Base-by-base conservation (phyloP, 139 green algal species). In the Chlorella sp. region DNA sequence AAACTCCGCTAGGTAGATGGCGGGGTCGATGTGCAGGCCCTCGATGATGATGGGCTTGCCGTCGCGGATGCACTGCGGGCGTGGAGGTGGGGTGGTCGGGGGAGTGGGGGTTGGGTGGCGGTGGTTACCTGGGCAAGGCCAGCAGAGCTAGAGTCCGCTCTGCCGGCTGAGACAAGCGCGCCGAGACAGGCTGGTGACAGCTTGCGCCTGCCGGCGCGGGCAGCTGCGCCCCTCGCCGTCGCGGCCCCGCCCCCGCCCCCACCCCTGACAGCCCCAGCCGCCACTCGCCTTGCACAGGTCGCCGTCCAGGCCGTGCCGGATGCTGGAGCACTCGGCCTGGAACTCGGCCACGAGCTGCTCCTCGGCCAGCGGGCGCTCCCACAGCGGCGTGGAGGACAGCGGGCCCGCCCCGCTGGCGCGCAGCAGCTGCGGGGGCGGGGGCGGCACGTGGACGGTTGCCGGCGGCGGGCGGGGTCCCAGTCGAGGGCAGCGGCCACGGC, bases 11-110 rank as follows among this genome's bases (percentile, higher is more conserved):
- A 95, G 76, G 80, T 91, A 93, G 33, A 90, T 73, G 8, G 75
- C 87, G 1, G 90, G 92, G 73, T 97, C 90, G 25, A 97, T 48
- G 75, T 97, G 91, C 45, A 88, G 51, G 19, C 92, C 92, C 77
- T 97, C 94, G 17, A 98, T 87, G 71, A 98, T 97, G 45, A 98
- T 86, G 1, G 91, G 90, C 83, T 98, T 98, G 78, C 94, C 94
- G 72, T 98, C 94, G 0, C 72, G 31, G 23, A 94, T 77, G 78
- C 60, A 90, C 79, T 67, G 89, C 85, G 17, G 5, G 25, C 9
- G 12, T n/a, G 11, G 14, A 58, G 12, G n/a, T n/a, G n/a, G n/a
- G n/a, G n/a, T n/a, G n/a, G n/a, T n/a, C n/a, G n/a, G n/a, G n/a
- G n/a, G n/a, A n/a, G n/a, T n/a, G n/a, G n/a, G n/a, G n/a, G n/a